phyloP scores from a whole-genome alignment of 495 filamentous ascomycete genomes.

The Sporormia fimetaria region DNA sequence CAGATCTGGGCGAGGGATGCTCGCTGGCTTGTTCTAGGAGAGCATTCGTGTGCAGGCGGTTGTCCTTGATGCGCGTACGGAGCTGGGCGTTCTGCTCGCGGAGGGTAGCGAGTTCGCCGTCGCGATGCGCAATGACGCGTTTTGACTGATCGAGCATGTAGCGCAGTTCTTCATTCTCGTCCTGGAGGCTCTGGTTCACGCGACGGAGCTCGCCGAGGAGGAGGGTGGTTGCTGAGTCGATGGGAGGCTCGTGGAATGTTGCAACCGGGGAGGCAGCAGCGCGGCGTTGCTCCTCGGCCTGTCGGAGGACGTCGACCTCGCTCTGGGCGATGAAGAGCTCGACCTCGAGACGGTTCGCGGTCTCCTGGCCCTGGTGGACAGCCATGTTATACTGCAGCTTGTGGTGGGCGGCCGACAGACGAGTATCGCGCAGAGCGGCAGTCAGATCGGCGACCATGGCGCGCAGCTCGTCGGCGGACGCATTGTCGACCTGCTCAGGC shows the following conservation, averaged over 20 bases:
- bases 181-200: constrained; percentile 49
- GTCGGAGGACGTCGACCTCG: constrained; percentile 79
- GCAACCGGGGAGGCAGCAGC: constrained; percentile 34
- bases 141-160: constrained; percentile 60
- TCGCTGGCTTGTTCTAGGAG: constrained; percentile 33
- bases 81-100: constrained; percentile 63
- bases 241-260: constrained; percentile 33
- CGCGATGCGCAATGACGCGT: constrained; percentile 54
- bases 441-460: constrained; percentile 47
- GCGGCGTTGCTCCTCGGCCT: constrained; percentile 28
- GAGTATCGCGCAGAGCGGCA: constrained; percentile 47
- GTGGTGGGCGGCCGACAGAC: constrained; percentile 79
- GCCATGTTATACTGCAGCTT: constrained; percentile 85
- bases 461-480: constrained; percentile 44
- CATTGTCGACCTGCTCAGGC: constrained; percentile 50
- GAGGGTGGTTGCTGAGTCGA: constrained; percentile 21
- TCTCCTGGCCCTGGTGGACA: constrained; percentile 73
- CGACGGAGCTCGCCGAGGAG: constrained; percentile 31
- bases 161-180: constrained; percentile 51
- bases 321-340: constrained; percentile 87
- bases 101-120: constrained; percentile 54
- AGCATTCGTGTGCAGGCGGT: constrained; percentile 62
- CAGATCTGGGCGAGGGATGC: constrained; percentile 31
- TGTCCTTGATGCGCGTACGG: constrained; percentile 73
- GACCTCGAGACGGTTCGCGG: constrained; percentile 75